These are phyloP conservation scores for Globisporangium splendens DNA, from an alignment of 352 stramenopile genomes.

Conservation along the genomic window DNA sequence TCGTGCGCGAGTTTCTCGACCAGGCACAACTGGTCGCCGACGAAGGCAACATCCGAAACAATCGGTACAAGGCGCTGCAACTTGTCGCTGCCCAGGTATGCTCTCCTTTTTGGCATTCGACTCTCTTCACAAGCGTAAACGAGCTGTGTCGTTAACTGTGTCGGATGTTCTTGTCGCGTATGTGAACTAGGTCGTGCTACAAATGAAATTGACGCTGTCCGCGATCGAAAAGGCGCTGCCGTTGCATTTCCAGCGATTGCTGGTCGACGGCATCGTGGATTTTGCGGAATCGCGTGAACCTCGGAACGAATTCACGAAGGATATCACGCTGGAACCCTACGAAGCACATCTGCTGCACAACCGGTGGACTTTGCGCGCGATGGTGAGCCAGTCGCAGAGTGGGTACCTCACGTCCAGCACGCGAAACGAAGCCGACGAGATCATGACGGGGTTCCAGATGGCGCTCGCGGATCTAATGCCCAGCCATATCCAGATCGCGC, in stretches of 20 bases:
- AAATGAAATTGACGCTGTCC: conserved; percentile 62
- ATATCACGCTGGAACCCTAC: conserved; percentile 33
- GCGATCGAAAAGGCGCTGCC: conserved; percentile 59
- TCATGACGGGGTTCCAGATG: conserved; percentile 57
- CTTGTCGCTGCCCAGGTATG: conserved; percentile 60
- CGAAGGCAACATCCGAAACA: conserved; percentile 72
- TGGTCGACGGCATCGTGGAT: conserved; percentile 80
- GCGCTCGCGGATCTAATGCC: conserved; percentile 61
- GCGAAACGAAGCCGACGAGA: conserved; percentile 62
- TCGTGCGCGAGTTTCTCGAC: conserved; percentile 81
- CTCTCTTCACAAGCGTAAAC: no score
- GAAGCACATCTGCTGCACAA: conserved; percentile 66
- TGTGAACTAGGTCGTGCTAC: conserved; percentile 33
- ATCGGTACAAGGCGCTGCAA: conserved; percentile 65
- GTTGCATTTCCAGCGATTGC: conserved; percentile 74
- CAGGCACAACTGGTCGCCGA: conserved; percentile 79
- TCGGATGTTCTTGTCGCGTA: background rate
- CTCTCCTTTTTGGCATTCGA: no score
- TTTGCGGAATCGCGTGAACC: conserved; percentile 45
- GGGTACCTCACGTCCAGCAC: conserved; percentile 67
- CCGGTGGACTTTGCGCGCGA: conserved; percentile 70
- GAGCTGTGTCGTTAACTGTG: background rate
- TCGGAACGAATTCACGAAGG: conserved; percentile 27
- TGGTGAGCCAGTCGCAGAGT: conserved; percentile 68
- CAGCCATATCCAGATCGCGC: conserved; percentile 55